Conservation (phyloP, 1,139 yeast species). For the Candida freyschussii region DNA sequence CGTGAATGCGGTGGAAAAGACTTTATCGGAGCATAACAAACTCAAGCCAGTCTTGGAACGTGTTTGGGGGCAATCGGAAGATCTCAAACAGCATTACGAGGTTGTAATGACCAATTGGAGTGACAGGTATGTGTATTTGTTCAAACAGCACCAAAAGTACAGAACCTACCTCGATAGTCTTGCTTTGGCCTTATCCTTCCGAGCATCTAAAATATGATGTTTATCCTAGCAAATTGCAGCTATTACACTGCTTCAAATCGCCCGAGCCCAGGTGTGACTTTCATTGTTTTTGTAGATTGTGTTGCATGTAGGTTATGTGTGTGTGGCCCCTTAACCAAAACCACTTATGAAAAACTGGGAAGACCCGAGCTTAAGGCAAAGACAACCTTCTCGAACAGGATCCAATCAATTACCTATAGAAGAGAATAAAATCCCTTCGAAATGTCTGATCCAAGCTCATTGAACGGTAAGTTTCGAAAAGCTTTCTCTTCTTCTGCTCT, state of each 20-base stretch:
- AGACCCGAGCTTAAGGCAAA: too few species aligned
- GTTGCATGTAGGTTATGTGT: too few species aligned
- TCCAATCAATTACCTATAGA: constrained; percentile 1
- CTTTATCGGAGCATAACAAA: constrained; percentile 32
- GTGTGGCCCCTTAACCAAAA: too few species aligned
- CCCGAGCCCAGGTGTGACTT: too few species aligned
- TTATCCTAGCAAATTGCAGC: too few species aligned
- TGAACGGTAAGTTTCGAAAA: constrained; percentile 42
- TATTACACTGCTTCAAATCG: too few species aligned
- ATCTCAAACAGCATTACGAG: constrained; percentile 21
- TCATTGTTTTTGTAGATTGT: too few species aligned
- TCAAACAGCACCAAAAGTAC: constrained; percentile 31
- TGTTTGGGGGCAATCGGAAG: constrained; percentile 32
- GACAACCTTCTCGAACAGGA: too few species aligned
- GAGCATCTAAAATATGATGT: constrained; percentile 18
- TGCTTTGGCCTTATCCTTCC: constrained; percentile 23
- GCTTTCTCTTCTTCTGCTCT: neutral
- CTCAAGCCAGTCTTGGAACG: constrained; percentile 29
- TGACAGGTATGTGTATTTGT: constrained; percentile 31
- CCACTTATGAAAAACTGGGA: too few species aligned
- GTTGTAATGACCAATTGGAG: constrained; percentile 36
- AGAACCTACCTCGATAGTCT: constrained; percentile 28
- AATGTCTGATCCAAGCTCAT: constrained; percentile 53
- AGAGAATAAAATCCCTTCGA: constrained; percentile 1
- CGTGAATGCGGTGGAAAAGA: constrained; percentile 26